Conservation (phyloP, 768 basidiomycete species). For the Trametes punicea region DNA sequence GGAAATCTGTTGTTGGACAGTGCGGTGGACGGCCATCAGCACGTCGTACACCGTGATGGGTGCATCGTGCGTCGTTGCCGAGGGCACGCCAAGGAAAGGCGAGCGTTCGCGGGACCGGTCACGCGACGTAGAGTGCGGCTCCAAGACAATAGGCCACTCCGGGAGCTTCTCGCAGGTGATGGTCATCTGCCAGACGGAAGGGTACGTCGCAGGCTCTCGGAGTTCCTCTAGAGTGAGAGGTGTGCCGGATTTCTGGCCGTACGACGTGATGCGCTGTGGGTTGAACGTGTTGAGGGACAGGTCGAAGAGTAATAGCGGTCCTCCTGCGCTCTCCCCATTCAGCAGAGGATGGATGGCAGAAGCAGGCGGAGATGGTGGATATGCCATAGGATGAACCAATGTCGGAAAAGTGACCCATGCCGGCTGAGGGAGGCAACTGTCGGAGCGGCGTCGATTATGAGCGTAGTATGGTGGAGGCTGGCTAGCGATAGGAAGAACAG, state of each 20-base stretch:
- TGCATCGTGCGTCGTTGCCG: constrained; percentile 30
- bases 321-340: constrained; percentile 45
- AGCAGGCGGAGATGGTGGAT: constrained; percentile 9
- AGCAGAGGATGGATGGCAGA: constrained; percentile 46
- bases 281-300: constrained; percentile 45
- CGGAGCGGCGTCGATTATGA: constrained; percentile 25
- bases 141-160: constrained; percentile 59
- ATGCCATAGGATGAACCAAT: constrained; percentile 18
- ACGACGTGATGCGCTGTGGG: constrained; percentile 40
- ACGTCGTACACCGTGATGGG: constrained; percentile 58
- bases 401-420: constrained; percentile 22
- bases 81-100: constrained; percentile 20
- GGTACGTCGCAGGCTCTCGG: constrained; percentile 51
- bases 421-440: constrained; percentile 23
- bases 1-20: constrained; percentile 39
- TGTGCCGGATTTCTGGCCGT: constrained; percentile 34
- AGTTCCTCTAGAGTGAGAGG: constrained; percentile 46
- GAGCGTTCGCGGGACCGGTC: constrained; percentile 16
- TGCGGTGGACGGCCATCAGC: constrained; percentile 45
- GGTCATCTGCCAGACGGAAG: constrained; percentile 49
- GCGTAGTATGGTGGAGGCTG: constrained; percentile 12
- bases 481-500: constrained; percentile 14
- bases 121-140: constrained; percentile 25
- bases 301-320: constrained; percentile 51
- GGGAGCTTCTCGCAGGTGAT: constrained; percentile 56